Percentiles rank a stretch among this genome's conserved stretches.
Evolutionary conservation across 1,139 yeast genomes (phyloP).

Genomic region (Candida neerlandica): DNA sequence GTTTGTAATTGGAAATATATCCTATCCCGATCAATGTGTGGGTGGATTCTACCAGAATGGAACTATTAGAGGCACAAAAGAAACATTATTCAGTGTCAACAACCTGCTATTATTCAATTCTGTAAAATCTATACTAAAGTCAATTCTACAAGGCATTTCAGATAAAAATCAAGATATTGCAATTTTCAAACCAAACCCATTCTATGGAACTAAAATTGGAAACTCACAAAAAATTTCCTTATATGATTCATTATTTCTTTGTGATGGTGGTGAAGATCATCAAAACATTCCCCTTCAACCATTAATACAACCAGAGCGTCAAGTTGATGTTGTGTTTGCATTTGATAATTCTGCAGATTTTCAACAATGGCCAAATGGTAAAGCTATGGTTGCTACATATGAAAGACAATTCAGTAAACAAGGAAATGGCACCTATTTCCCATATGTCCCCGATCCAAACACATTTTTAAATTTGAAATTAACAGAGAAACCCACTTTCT

Average conservation of each 20-base stretch:
- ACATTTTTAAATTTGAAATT: slow-evolving; percentile 31
- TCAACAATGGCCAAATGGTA: slow-evolving; percentile 74
- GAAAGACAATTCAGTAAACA: slow-evolving; percentile 49
- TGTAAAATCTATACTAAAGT: slow-evolving; percentile 26
- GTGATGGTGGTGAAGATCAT: slow-evolving; percentile 86
- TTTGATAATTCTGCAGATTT: slow-evolving; percentile 88
- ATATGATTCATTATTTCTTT: slow-evolving; percentile 56
- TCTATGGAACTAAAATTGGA: slow-evolving; percentile 23
- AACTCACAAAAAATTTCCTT: slow-evolving; percentile 23
- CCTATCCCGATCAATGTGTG: neutral
- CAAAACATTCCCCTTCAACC: slow-evolving; percentile 84
- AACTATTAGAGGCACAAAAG: neutral
- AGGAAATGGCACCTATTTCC: slow-evolving; percentile 44
- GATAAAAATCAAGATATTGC: slow-evolving; percentile 40
- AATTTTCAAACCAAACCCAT: slow-evolving; percentile 43
- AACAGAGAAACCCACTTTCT: slow-evolving; percentile 37
- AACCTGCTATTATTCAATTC: slow-evolving; percentile 28
- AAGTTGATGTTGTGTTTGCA: slow-evolving; percentile 76
- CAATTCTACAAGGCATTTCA: slow-evolving; percentile 28
- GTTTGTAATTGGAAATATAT: neutral
- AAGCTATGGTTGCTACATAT: slow-evolving; percentile 61
- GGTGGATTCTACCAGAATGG: slow-evolving; percentile 21
- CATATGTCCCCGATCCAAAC: slow-evolving; percentile 39
- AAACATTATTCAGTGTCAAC: slow-evolving; percentile 37
- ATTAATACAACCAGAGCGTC: slow-evolving; percentile 66